Evolutionary conservation across 352 stramenopile genomes (phyloP), one percentile per base, ranked within the genome.

Genomic region (Pythium oligandrum): DNA sequence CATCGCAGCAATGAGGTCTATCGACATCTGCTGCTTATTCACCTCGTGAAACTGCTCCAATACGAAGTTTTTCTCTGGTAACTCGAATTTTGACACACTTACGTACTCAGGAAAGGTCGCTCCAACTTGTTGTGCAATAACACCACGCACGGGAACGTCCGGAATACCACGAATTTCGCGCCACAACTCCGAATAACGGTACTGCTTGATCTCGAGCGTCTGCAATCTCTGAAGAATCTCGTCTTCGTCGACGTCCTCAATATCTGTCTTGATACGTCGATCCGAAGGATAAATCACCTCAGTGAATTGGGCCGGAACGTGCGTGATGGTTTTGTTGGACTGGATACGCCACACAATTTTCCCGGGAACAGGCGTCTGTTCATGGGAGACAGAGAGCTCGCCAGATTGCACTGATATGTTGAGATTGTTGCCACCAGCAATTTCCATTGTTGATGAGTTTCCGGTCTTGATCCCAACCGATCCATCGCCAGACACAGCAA

Each of bases 71-170:
- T 96, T 93, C 52, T 97, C 88, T 1, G 76, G 79, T 9, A 98
- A 51, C 30, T 74, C 53, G 53, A 91, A 94, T n/a, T 90, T 82
- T 32, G 91, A 78, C 12, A 95, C 66, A 42, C 85, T 81, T 35
- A 98, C 74, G 58, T 98, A 93, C 65, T 98, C 94, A 30, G 93
- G 93, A 61, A 98, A 98, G 1, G 93, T 82, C 48, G 95, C 71
- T 8, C 53, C 62, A 12, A 97, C 72, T 70, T 98, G 78, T 64
- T 98, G 94, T 31, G 92, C 94, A 63, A 98, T 97, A 0, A 98
- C 83, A 64, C 94, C 94, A 37, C 94, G 85, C 49, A 97, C 87
- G 43, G 61, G 48, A 6, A 73, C 66, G 39, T 95, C 75, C 8
- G 68, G 59, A 31, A 98, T 78, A 11, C 83, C 86, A 12, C 90